A percentile compares a stretch with the other conserved stretches of the same genome.
Evolutionary conservation across 768 basidiomycete species (phyloP).

Genomic region (Peribolospora kevripleyi): DNA sequence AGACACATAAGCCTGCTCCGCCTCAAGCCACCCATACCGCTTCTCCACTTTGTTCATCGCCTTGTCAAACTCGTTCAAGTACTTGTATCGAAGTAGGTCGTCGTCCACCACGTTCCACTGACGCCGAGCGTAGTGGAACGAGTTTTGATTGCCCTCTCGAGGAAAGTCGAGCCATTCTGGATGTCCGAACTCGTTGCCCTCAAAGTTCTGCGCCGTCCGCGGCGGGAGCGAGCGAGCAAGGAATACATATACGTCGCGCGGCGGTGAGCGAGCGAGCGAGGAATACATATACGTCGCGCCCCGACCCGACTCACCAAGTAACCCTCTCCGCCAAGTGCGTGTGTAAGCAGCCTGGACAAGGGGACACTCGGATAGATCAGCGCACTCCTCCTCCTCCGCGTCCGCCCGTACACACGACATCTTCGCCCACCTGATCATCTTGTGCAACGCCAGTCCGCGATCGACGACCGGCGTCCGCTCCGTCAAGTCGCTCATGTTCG

Average conservation of each 20-base stretch:
- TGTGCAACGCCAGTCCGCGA: slow-evolving; percentile 77
- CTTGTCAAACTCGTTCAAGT: slow-evolving; percentile 75
- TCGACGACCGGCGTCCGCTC: slow-evolving; percentile 63
- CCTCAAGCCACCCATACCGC: slow-evolving; percentile 51
- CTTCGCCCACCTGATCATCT: slow-evolving; percentile 61
- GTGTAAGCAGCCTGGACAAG: slow-evolving; percentile 46
- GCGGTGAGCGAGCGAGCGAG: too few relatives aligned
- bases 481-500: slow-evolving; percentile 73
- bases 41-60: slow-evolving; percentile 71
- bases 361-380: neutral
- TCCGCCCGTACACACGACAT: neutral
- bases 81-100: slow-evolving; percentile 59
- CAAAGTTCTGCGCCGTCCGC: slow-evolving; percentile 37
- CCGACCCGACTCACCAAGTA: slow-evolving; percentile 29
- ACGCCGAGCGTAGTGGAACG: slow-evolving; percentile 85
- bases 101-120: slow-evolving; percentile 95
- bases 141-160: slow-evolving; percentile 78
- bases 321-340: slow-evolving; percentile 84
- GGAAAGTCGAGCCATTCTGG: slow-evolving; percentile 99
- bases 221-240: too few relatives aligned
- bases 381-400: too few relatives aligned
- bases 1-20: slow-evolving; percentile 56
- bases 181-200: slow-evolving; percentile 69
- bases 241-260: too few relatives aligned
- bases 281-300: too few relatives aligned